Percentiles rank a stretch among this genome's conserved stretches.
Conservation (phyloP, 768 basidiomycete genomes). For the Auriscalpium orientale region DNA sequence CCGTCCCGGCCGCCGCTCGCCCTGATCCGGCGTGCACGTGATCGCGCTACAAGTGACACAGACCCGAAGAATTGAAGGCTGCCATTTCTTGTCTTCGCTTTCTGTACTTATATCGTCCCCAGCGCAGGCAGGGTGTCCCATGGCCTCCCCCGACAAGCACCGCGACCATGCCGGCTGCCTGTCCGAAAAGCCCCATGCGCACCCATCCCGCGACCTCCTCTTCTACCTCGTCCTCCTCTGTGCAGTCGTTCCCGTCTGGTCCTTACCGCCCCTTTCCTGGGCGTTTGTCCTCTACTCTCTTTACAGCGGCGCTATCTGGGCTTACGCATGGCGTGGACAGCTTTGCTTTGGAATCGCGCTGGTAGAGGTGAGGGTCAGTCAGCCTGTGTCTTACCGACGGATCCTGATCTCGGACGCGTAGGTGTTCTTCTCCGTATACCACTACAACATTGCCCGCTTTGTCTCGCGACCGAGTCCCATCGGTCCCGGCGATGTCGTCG, state of each 20-base stretch:
- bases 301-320: slow-evolving; percentile 33
- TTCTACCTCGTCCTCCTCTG: slow-evolving; percentile 55
- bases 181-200: slow-evolving; percentile 26
- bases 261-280: slow-evolving; percentile 59
- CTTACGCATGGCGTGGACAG: slow-evolving; percentile 31
- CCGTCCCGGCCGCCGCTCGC: not conserved
- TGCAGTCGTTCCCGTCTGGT: slow-evolving; percentile 58
- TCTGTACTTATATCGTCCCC: not conserved
- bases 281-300: slow-evolving; percentile 44
- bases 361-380: slow-evolving; percentile 41
- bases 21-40: not conserved
- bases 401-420: slow-evolving; percentile 20
- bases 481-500: slow-evolving; percentile 38
- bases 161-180: slow-evolving; percentile 12
- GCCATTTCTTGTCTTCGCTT: not conserved
- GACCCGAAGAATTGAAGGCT: not conserved
- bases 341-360: slow-evolving; percentile 42
- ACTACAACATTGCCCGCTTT: slow-evolving; percentile 40
- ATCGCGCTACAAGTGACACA: not conserved
- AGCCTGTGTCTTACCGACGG: not conserved
- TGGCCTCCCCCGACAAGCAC: not conserved
- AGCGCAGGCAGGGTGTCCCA: not conserved
- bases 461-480: slow-evolving; percentile 40
- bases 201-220: slow-evolving; percentile 34
- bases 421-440: slow-evolving; percentile 66